phyloP scores from a whole-genome alignment of 352 stramenopile genomes.

The Pythium utonaiense region DNA sequence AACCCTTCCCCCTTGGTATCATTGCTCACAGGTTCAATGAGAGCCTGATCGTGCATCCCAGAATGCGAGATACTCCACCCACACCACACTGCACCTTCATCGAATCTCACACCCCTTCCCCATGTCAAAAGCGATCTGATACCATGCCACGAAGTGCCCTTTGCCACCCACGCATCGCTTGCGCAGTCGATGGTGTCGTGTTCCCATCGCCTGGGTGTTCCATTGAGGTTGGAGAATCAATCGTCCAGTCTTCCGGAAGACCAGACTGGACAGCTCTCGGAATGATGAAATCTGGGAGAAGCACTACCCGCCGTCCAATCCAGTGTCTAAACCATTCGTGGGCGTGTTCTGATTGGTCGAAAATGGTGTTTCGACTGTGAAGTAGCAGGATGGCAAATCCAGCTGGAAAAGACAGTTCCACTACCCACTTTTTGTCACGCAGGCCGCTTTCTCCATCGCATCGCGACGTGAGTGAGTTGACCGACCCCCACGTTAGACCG shows the following conservation, averaged over 20 bases:
- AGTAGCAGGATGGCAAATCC: conserved; percentile 10
- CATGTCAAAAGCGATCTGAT: no score
- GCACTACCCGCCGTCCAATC: neutral
- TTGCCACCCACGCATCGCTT: no score
- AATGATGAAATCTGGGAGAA: neutral
- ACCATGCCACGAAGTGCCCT: no score
- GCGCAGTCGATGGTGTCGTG: no score
- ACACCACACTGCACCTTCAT: no score
- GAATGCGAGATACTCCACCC: no score
- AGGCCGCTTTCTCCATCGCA: neutral
- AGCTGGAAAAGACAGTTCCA: conserved; percentile 21
- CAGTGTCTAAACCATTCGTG: neutral
- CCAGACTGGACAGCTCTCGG: neutral
- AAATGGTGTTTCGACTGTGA: neutral
- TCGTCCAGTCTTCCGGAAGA: no score
- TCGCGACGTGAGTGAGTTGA: neutral
- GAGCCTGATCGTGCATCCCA: neutral
- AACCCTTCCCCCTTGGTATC: neutral
- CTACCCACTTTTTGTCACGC: conserved; percentile 12
- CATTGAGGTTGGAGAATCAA: no score
- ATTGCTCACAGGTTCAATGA: conserved; percentile 4
- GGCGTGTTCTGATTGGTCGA: neutral
- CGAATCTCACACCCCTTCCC: no score
- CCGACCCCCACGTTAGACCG: neutral
- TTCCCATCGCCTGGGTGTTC: no score